Conservation (phyloP, 495 filamentous ascomycete species). For the Cenococcum geophilum region DNA sequence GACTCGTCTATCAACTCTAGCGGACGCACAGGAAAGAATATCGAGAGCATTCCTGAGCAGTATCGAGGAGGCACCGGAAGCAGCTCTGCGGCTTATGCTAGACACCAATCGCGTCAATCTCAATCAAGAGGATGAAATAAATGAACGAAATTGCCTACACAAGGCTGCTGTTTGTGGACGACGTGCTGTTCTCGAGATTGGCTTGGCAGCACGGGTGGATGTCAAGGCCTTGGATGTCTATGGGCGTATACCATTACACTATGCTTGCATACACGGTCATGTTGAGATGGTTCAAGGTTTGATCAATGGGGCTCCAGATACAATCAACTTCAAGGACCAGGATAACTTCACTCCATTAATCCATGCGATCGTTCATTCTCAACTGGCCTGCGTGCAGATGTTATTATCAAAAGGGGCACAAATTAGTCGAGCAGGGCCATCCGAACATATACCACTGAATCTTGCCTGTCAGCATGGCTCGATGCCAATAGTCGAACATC, state of each 20-base stretch:
- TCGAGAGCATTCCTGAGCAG: conserved; percentile 84
- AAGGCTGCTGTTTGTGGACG: conserved; percentile 90
- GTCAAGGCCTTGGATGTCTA: conserved; percentile 83
- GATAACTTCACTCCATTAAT: conserved; percentile 97
- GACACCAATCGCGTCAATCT: conserved; percentile 78
- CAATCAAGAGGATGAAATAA: conserved; percentile 89
- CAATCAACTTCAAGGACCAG: conserved; percentile 81
- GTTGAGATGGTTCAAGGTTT: conserved; percentile 76
- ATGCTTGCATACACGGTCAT: conserved; percentile 90
- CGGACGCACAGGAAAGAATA: conserved; percentile 61
- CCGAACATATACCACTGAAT: conserved; percentile 90
- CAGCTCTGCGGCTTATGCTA: conserved; percentile 67
- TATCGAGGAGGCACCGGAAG: conserved; percentile 76
- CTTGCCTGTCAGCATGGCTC: conserved; percentile 91
- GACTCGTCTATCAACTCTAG: conserved; percentile 47
- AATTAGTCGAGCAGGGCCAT: conserved; percentile 72
- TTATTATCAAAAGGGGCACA: conserved; percentile 67
- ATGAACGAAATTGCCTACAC: conserved; percentile 91
- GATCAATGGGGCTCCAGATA: conserved; percentile 53
- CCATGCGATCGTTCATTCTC: conserved; percentile 82
- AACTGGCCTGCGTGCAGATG: conserved; percentile 68
- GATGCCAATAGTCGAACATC: conserved; percentile 68
- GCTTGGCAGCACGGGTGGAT: conserved; percentile 63
- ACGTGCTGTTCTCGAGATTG: conserved; percentile 64
- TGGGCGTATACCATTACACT: conserved; percentile 87